Conservation (phyloP, 495 filamentous ascomycete genomes). For the Podospora comata region DNA sequence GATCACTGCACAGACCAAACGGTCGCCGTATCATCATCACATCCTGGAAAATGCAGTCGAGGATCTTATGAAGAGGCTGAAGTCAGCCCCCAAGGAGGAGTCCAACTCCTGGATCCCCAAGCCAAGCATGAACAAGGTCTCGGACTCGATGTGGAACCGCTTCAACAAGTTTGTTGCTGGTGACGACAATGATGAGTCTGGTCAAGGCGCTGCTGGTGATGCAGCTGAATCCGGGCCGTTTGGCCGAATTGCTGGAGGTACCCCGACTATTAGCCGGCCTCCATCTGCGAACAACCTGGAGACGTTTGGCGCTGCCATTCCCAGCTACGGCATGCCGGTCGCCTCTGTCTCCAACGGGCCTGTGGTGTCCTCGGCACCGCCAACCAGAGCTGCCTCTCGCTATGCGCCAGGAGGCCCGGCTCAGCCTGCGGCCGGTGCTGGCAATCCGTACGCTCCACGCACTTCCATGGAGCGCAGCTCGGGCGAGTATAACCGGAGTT, state of each 20-base stretch:
- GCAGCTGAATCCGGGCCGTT: conserved; percentile 73
- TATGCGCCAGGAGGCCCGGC: conserved; percentile 55
- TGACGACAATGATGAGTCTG: conserved; percentile 67
- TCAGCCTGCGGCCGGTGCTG: conserved; percentile 26
- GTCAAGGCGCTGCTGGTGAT: conserved; percentile 56
- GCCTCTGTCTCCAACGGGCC: conserved; percentile 34
- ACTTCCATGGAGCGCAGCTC: conserved; percentile 46
- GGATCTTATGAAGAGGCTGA: conserved; percentile 76
- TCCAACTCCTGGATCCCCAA: conserved; percentile 77
- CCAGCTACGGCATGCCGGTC: conserved; percentile 33
- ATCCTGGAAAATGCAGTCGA: conserved; percentile 71
- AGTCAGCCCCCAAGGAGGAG: conserved; percentile 75
- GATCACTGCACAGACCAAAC: conserved; percentile 76
- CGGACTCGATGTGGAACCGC: conserved; percentile 77
- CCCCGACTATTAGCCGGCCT: conserved; percentile 77
- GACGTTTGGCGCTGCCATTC: conserved; percentile 46
- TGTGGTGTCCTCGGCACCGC: conserved; percentile 26
- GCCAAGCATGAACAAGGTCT: conserved; percentile 92
- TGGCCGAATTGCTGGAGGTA: conserved; percentile 69
- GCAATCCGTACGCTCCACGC: conserved; percentile 39
- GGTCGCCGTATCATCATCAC: conserved; percentile 78
- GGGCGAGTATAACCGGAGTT: conserved; percentile 40
- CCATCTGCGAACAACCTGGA: conserved; percentile 77
- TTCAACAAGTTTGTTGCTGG: conserved; percentile 95
- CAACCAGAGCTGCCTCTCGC: conserved; percentile 51